Evolutionary conservation across 257 asterid species (phyloP).

Genomic region (Solanum pimpinellifolium): DNA sequence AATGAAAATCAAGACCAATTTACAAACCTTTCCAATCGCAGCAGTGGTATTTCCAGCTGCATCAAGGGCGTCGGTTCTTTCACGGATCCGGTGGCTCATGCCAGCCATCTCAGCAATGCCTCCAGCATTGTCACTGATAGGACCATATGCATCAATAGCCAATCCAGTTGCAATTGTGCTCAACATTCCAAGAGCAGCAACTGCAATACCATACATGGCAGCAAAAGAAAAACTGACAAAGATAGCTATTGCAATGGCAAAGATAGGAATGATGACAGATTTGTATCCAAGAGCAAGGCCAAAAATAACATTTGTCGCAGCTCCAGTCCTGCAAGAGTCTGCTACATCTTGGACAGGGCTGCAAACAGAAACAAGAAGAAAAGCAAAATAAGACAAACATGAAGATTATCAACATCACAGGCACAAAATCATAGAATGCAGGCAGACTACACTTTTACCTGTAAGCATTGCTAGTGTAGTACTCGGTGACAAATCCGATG

Average conservation of each 20-base stretch:
- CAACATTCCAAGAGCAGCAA: slow-evolving; percentile 90
- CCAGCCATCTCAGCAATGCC: slow-evolving; percentile 99
- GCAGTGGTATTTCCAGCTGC: slow-evolving; percentile 97
- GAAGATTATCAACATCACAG: not conserved
- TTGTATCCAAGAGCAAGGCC: slow-evolving; percentile 95
- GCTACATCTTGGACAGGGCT: slow-evolving; percentile 90
- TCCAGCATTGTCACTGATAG: slow-evolving; percentile 95
- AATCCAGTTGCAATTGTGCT: slow-evolving; percentile 92
- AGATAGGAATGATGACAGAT: slow-evolving; percentile 85
- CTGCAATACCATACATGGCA: slow-evolving; percentile 89
- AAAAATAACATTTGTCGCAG: slow-evolving; percentile 85
- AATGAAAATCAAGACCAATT: not conserved
- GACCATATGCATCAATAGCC: slow-evolving; percentile 94
- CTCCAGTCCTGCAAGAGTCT: slow-evolving; percentile 96
- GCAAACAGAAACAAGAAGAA: not conserved
- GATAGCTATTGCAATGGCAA: slow-evolving; percentile 72
- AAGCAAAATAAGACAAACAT: not conserved
- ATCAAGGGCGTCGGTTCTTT: slow-evolving; percentile 93
- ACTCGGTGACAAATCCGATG: slow-evolving; percentile 84
- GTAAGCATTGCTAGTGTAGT: slow-evolving; percentile 90
- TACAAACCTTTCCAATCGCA: slow-evolving; percentile 79
- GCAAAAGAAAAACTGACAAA: slow-evolving; percentile 85
- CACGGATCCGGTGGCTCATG: slow-evolving; percentile 85
- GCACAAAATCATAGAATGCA: not conserved
- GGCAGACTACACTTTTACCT: slow-evolving; percentile 26